Evolutionary conservation across 257 asterid species (phyloP).

Genomic region (Penstemon newberryi): DNA sequence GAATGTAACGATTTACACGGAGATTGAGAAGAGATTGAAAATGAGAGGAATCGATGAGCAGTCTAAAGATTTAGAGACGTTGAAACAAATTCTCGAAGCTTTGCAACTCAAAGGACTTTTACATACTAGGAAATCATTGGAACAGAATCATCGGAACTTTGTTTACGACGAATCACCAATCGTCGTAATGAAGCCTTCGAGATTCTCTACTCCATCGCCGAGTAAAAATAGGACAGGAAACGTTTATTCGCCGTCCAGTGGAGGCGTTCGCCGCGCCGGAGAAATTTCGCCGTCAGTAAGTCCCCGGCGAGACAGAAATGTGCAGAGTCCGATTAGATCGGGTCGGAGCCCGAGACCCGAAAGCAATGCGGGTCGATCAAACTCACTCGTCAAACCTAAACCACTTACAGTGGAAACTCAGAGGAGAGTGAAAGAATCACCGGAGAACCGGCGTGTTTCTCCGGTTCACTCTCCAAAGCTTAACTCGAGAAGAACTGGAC

Average conservation of each 20-base stretch:
- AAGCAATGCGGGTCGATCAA: constrained; percentile 42
- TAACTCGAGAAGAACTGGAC: constrained; percentile 42
- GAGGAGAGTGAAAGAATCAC: constrained; percentile 44
- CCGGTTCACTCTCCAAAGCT: constrained; percentile 71
- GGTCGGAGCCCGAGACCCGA: constrained; percentile 56
- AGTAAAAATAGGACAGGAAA: constrained; percentile 35
- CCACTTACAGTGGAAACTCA: constrained; percentile 58
- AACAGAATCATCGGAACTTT: constrained; percentile 48
- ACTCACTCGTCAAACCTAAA: constrained; percentile 58
- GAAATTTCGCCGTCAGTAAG: constrained; percentile 55
- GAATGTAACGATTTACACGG: constrained; percentile 49
- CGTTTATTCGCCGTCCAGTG: constrained; percentile 38
- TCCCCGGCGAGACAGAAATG: constrained; percentile 60
- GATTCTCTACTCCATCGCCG: constrained; percentile 38
- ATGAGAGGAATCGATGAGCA: constrained; percentile 80
- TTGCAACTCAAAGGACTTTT: constrained; percentile 90
- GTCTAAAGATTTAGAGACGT: constrained; percentile 73
- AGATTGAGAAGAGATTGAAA: constrained; percentile 64
- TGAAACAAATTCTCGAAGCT: constrained; percentile 91
- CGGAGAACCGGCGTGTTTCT: constrained; percentile 51
- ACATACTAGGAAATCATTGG: constrained; percentile 53
- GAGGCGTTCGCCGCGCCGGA: constrained; percentile 34
- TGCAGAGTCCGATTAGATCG: constrained; percentile 46
- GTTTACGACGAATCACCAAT: constrained; percentile 68
- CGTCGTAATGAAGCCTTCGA: constrained; percentile 58